Evolutionary conservation across 495 filamentous ascomycete species (phyloP), one percentile per base, ranked within the genome.

Genomic region (Aspergillus wentii): DNA sequence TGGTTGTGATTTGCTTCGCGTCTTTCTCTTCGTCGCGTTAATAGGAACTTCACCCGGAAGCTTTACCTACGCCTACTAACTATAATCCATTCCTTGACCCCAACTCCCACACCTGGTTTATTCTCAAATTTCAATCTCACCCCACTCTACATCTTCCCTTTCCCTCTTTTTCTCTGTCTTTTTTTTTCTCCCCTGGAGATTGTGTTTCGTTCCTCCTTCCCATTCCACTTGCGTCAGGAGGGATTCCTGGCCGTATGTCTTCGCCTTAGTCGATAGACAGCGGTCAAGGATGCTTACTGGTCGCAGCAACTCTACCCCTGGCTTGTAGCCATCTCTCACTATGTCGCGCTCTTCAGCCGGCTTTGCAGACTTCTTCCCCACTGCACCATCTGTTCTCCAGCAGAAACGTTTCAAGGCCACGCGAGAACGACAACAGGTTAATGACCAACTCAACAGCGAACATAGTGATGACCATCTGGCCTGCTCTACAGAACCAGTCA

Each of bases 361-460:
- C 58, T 92, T 87, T 77, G 85, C 85, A 59, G 80, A 88, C 63
- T 94, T 88, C 73, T 95, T 94, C 60, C 87, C 90, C 43, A 78
- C 83, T 59, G 89, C 89, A 46, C 86, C 89, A 46, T 79, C 75
- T 34, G 74, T 82, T 43, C 70, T 83, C 22, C 68, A 70, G 44
- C 71, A 73, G 52, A 76, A 68, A 57, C 70, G 70, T 57, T 53
- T 46, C 40, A 61, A 64, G 54, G 44, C 58, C 38, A 56, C 61
- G 33, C 51, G 60, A 52, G 62, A 72, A 46, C 64, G 62, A 47
- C 55, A 62, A 48, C 52, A 59, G 61, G 32, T 55, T 23, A 56
- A 51, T 23, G 29, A 50, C 22, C 56, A 57, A 41, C 38, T 38
- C 17, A 53, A 40, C 34, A 44, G 38, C 30, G 62, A 60, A 17